Conservation (phyloP, 2,329 filamentous ascomycete genomes). For the Arthrobotrys conoides region DNA sequence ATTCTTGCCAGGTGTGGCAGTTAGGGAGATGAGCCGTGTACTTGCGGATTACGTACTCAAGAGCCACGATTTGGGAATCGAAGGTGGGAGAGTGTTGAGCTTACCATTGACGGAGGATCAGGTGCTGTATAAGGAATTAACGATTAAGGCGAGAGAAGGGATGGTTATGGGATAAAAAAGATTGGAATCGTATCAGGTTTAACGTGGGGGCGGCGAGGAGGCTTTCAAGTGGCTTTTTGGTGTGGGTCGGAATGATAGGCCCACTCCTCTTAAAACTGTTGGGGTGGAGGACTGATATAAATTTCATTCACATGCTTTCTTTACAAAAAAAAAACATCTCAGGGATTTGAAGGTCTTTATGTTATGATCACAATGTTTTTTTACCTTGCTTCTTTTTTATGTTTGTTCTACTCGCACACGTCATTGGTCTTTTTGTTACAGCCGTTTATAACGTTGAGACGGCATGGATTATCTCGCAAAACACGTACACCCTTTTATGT, state of each 20-base stretch:
- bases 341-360: neutral
- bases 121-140: constrained; percentile 66
- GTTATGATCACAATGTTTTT: constrained; percentile 1
- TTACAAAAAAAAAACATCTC: neutral
- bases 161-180: constrained; percentile 46
- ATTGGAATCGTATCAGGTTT: neutral
- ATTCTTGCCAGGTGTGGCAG: constrained; percentile 77
- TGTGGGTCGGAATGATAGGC: neutral
- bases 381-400: neutral
- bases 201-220: constrained; percentile 2
- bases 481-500: neutral
- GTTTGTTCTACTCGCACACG: neutral
- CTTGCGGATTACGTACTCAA: constrained; percentile 78
- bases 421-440: neutral
- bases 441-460: constrained; percentile 1
- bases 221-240: neutral
- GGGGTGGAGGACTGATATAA: constrained; percentile 12
- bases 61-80: constrained; percentile 71
- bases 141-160: constrained; percentile 53
- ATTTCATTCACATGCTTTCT: constrained; percentile 48
- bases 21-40: constrained; percentile 84
- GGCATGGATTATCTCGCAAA: neutral
- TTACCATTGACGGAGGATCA: constrained; percentile 81
- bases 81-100: constrained; percentile 71
- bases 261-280: neutral